Percentiles rank a stretch among this genome's conserved stretches.
Conservation (phyloP, 2,329 filamentous ascomycete genomes). For the Pezicula carpinea region DNA sequence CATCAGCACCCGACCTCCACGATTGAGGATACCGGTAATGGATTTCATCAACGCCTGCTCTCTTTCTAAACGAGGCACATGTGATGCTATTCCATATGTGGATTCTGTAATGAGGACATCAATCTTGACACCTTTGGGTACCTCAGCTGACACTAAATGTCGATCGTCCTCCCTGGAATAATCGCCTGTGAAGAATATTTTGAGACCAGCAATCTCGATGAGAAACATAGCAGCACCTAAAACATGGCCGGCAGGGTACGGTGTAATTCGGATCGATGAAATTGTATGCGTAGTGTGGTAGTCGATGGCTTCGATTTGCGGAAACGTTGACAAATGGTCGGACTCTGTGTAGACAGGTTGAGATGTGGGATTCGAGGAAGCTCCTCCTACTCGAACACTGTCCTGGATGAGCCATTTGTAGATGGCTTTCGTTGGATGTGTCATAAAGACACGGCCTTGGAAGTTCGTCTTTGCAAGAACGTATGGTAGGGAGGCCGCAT, state of each 20-base stretch:
- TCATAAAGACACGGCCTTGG: conserved; percentile 96
- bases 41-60: conserved; percentile 95
- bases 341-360: conserved; percentile 90
- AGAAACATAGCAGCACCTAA: conserved; percentile 97
- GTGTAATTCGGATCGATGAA: conserved; percentile 92
- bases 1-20: conserved; percentile 87
- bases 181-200: conserved; percentile 96
- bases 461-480: conserved; percentile 98
- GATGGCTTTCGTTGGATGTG: conserved; percentile 97
- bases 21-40: conserved; percentile 84
- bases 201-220: conserved; percentile 93
- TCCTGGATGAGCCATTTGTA: conserved; percentile 99
- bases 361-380: conserved; percentile 55
- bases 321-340: conserved; percentile 90
- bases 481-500: conserved; percentile 97
- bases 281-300: conserved; percentile 98
- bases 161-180: conserved; percentile 95
- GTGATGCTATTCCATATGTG: conserved; percentile 92
- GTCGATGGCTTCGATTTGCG: conserved; percentile 93
- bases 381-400: conserved; percentile 82
- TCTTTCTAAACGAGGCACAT: conserved; percentile 83
- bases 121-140: conserved; percentile 83
- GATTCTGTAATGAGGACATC: conserved; percentile 97
- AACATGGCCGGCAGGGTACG: conserved; percentile 96
- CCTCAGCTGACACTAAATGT: conserved; percentile 89